Base-by-base conservation (phyloP, 768 basidiomycete genomes). In the Mycena belliarum region DNA sequence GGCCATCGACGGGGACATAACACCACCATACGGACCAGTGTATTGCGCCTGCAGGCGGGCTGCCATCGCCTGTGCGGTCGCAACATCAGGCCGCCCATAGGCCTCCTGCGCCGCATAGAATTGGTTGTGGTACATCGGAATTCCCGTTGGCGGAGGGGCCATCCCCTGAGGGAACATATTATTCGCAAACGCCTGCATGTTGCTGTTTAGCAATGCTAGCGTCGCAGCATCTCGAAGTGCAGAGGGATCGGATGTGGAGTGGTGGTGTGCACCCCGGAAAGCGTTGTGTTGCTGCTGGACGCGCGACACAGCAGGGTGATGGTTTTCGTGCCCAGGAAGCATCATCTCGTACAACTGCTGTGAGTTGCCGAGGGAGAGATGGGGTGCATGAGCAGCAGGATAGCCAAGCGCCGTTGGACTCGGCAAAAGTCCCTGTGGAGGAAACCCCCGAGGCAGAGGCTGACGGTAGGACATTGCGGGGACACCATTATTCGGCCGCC, bases 301-400 rank as follows among this genome's bases (percentile, higher is more conserved):
- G 63, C 89, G 89, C 49, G 83, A 79, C 55, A 89, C 85, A 29
- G 88, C 82, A 33, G 87, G 81, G 67, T 84, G 79, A 49, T 80
- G 84, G 59, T 76, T 78, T 60, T 87, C 84, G 52, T 74, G 74
- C 25, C 75, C 80, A 40, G 83, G 82, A 46, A 84, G 73, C 82
- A 91, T 88, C 86, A 90, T 88, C 66, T 91, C 89, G 65, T 91
- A 91, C 51, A 91, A 66, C 65, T 90, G 89, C 64, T 91, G 89
- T 26, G 88, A 81, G 66, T 82, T 88, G 57, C 86, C 87, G 51
- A 91, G 74, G 12, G 88, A 86, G 53, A 90, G 79, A 61, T 88
- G 86, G 16, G 85, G 75, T n/a, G 83, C 80, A 65, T 88, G 85
- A 40, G 72, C 73, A n/a, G 72, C 72, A 24, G 78, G 70, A 66